Evolutionary conservation across 495 filamentous ascomycete genomes (phyloP).

Genomic region (Hypoxylon fragiforme): DNA sequence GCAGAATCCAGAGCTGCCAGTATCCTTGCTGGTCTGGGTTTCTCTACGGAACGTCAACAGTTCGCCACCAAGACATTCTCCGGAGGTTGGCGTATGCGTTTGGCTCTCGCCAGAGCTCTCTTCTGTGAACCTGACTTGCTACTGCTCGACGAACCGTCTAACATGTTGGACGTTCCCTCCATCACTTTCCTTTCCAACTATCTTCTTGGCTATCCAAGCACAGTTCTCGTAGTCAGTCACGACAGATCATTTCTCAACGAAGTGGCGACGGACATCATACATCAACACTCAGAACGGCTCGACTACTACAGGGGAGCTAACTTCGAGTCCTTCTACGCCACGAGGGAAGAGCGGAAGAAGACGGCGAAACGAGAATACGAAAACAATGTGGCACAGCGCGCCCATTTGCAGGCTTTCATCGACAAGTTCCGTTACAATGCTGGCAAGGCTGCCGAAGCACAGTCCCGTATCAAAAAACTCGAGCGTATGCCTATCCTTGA

Average conservation of each 20-base stretch:
- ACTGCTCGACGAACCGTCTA: conserved; percentile 97
- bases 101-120: conserved; percentile 89
- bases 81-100: conserved; percentile 98
- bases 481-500: conserved; percentile 94
- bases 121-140: conserved; percentile 98
- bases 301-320: conserved; percentile 99
- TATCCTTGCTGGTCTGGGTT: conserved; percentile 95
- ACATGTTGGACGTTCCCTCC: conserved; percentile 99
- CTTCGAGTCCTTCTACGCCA: conserved; percentile 98
- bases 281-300: conserved; percentile 94
- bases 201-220: conserved; percentile 90
- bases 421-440: conserved; percentile 99
- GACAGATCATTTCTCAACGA: conserved; percentile 99
- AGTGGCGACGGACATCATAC: conserved; percentile 98
- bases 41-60: conserved; percentile 91
- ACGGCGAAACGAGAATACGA: conserved; percentile 97
- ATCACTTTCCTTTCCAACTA: conserved; percentile 98
- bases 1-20: conserved; percentile 92
- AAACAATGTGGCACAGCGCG: conserved; percentile 92
- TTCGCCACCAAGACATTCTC: conserved; percentile 97
- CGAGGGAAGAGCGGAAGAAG: conserved; percentile 95
- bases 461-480: conserved; percentile 97
- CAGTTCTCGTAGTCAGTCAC: conserved; percentile 95
- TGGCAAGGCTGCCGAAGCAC: conserved; percentile 96
- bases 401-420: conserved; percentile 92